Conservation (phyloP, 1,139 yeast species). For the Geotrichum candidum region DNA sequence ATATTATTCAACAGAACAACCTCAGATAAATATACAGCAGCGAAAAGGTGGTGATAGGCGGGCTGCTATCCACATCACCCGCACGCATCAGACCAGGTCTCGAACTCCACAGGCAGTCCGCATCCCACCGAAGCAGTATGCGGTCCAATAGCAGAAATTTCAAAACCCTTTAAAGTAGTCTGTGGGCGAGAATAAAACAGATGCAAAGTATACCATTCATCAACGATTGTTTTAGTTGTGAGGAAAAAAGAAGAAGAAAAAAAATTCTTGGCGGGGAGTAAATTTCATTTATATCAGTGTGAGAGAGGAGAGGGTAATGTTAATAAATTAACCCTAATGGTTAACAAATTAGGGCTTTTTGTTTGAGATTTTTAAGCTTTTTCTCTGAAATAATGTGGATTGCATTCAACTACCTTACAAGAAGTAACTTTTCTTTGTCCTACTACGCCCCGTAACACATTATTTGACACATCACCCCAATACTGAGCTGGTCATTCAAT, state of each 20-base stretch:
- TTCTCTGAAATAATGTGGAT: background rate
- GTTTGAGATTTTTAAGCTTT: background rate
- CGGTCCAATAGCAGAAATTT: background rate
- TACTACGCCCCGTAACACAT: background rate
- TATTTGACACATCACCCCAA: background rate
- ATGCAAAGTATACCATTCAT: constrained; percentile 15
- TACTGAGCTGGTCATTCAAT: background rate
- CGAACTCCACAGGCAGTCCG: background rate
- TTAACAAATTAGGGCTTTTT: background rate
- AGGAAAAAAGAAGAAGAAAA: constrained; percentile 8
- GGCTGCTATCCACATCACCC: constrained; percentile 16
- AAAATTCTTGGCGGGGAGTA: background rate
- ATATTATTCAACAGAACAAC: constrained; percentile 1
- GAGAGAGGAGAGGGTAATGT: background rate
- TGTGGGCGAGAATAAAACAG: constrained; percentile 14
- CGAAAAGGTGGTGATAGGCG: constrained; percentile 15
- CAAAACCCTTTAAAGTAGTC: constrained; percentile 5
- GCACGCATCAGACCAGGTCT: constrained; percentile 10
- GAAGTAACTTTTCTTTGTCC: background rate
- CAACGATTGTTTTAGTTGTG: constrained; percentile 15
- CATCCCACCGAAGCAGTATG: background rate
- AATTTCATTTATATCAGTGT: background rate
- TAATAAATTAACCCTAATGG: background rate
- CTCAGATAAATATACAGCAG: constrained; percentile 15
- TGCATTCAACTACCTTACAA: background rate